Evolutionary conservation across 495 filamentous ascomycete genomes (phyloP), one percentile per base, ranked within the genome.

Genomic region (Xylaria palmicola): DNA sequence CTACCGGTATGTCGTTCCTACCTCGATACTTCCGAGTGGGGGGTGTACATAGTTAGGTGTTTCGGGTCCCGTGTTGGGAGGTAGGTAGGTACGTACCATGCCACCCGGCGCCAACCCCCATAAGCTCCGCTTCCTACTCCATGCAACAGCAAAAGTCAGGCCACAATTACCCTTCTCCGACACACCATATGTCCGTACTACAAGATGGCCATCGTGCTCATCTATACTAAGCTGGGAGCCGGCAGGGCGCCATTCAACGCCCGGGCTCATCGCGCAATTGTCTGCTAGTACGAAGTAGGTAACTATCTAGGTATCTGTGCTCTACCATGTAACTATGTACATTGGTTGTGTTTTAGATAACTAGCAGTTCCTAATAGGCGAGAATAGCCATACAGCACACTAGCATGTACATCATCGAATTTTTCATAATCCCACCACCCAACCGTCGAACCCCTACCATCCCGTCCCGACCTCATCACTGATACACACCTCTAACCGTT

Each of bases 71-170:
- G n/a, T n/a, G n/a, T n/a, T n/a, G n/a, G n/a, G n/a, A n/a, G n/a
- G n/a, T n/a, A n/a, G n/a, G n/a, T n/a, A n/a, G n/a, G n/a, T n/a
- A n/a, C n/a, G n/a, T n/a, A n/a, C n/a, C n/a, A n/a, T n/a, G n/a
- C n/a, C n/a, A n/a, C n/a, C n/a, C n/a, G n/a, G n/a, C n/a, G n/a
- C n/a, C n/a, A n/a, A n/a, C n/a, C n/a, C n/a, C 39, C 22, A 34
- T 22, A 10, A 39, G 53, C 37, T 56, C 53, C 53, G 53, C 53
- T 56, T 56, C 53, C 39, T 56, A 37, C 39, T 56, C 37, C 37
- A 56, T 39, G 27, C 52, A 39, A n/a, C 53, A 56, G 53, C 53
- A 56, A 41, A 59, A 52, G 57, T 60, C 57, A 60, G 47, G 57
- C 57, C 57, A 60, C 57, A 60, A 60, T 60, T 43, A 19, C 32